Evolutionary conservation across 352 stramenopile species (phyloP), one percentile per base, ranked within the genome.

Genomic region (Phytophthora gonapodyides): DNA sequence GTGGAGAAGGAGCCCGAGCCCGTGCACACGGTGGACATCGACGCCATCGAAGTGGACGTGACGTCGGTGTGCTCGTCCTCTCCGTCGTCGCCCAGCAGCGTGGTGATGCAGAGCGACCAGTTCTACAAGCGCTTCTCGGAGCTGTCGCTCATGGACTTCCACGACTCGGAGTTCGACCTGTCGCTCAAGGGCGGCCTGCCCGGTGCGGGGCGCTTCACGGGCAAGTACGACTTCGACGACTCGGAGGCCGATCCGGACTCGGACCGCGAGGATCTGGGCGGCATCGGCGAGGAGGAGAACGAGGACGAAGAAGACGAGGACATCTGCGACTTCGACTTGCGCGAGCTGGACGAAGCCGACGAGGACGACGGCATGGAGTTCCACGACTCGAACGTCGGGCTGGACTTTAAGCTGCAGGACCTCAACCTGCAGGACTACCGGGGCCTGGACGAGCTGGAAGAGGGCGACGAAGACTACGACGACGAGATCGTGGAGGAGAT

Each of bases 161-260:
- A 89, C 64, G 80, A 89, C 69, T 87, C 76, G 12, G 78, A 84
- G 47, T 89, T 80, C 49, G 64, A 80, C 3, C 55, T 89, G 21
- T 68, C 73, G 1, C 58, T 84, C 34, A 70, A 75, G 48, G 76
- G 71, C 17, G 65, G 66, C 3, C 33, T 73, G 13, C 52, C 67
- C 31, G 27, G 9, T 43, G 17, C 40, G n/a, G 41, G 31, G 17
- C 69, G 69, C 12, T 53, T 59, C 5, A 81, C 62, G 11, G 61
- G 27, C 40, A 69, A 73, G 21, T 71, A 57, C 24, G 71, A 79
- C 21, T 71, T 78, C 42, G 57, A 78, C 35, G 72, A 77, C 49
- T 78, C 61, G 2, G 71, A 76, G 11, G 69, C 69, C 10, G 64
- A 62, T 11, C 33, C 41, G 2, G 52, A 70, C 24, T 78, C 61